Conservation (phyloP, 805 yeast species). For the Yarrowia sp. region DNA sequence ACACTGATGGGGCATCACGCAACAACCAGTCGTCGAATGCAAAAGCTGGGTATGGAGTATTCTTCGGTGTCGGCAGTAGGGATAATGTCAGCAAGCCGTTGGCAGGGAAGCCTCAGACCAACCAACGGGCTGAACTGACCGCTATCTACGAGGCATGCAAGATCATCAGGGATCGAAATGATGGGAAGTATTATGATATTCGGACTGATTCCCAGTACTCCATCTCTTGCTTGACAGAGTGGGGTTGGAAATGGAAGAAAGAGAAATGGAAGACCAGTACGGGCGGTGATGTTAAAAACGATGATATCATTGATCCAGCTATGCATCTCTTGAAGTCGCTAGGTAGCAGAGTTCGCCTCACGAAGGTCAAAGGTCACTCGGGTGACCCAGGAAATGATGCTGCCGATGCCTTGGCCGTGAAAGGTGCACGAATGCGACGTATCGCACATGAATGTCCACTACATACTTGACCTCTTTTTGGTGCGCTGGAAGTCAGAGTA, state of each 20-base stretch:
- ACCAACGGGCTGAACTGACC: slow-evolving; percentile 1
- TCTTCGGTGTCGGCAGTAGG: not conserved
- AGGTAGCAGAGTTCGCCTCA: not conserved
- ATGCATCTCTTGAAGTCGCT: not conserved
- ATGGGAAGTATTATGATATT: not conserved
- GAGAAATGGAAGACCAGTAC: not conserved
- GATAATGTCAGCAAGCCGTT: slow-evolving; percentile 10
- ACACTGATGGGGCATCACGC: slow-evolving; percentile 18
- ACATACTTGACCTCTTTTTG: too few relatives aligned
- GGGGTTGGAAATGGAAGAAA: not conserved
- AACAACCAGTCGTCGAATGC: not conserved
- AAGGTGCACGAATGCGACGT: not conserved
- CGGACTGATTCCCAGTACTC: slow-evolving; percentile 1
- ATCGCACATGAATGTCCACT: too few relatives aligned
- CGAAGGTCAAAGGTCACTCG: slow-evolving; percentile 2
- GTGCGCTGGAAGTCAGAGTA: too few relatives aligned
- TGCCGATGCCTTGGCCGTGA: not conserved
- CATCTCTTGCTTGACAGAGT: not conserved
- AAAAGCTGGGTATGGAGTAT: slow-evolving; percentile 1
- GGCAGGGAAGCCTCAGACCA: not conserved
- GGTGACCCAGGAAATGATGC: slow-evolving; percentile 8
- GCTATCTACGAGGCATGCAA: not conserved
- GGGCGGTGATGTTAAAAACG: not conserved
- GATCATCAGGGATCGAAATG: not conserved
- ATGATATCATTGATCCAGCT: not conserved